Percentiles rank a stretch among this genome's conserved stretches.
Evolutionary conservation across 1,139 yeast genomes (phyloP).

Genomic region (Yarrowia galli): DNA sequence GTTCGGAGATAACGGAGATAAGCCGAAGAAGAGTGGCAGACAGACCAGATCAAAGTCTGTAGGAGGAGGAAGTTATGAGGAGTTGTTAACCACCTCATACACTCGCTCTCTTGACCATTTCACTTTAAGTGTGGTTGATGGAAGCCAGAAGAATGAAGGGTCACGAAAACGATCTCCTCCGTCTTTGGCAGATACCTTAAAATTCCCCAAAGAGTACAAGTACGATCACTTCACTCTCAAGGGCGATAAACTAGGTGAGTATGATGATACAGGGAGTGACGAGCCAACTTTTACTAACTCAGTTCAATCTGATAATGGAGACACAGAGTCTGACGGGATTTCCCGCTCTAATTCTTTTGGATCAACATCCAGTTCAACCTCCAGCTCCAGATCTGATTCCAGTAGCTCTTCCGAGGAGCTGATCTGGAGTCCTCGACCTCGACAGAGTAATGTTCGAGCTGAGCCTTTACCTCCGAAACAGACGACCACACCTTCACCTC

Average conservation of each 20-base stretch:
- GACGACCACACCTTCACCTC: no score
- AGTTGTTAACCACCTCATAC: not conserved
- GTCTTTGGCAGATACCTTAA: not conserved
- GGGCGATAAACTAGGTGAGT: not conserved
- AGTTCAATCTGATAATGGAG: not conserved
- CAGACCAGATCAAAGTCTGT: not conserved
- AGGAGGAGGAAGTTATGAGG: not conserved
- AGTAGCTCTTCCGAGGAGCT: not conserved
- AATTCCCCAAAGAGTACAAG: not conserved
- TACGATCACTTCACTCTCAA: constrained; percentile 3
- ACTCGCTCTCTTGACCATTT: constrained; percentile 4
- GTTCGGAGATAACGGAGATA: no score
- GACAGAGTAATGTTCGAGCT: not conserved
- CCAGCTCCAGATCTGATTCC: not conserved
- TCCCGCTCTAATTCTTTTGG: no score
- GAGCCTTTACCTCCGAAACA: no score
- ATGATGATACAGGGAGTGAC: not conserved
- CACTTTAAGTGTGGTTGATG: not conserved
- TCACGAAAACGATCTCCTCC: no score
- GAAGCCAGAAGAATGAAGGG: no score
- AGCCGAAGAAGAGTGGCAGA: not conserved
- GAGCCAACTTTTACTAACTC: not conserved
- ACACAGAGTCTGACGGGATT: not conserved
- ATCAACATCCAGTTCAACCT: not conserved
- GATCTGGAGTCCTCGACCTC: no score